Conservation (phyloP, 2,329 filamentous ascomycete species). For the Monosporascus cannonballus region DNA sequence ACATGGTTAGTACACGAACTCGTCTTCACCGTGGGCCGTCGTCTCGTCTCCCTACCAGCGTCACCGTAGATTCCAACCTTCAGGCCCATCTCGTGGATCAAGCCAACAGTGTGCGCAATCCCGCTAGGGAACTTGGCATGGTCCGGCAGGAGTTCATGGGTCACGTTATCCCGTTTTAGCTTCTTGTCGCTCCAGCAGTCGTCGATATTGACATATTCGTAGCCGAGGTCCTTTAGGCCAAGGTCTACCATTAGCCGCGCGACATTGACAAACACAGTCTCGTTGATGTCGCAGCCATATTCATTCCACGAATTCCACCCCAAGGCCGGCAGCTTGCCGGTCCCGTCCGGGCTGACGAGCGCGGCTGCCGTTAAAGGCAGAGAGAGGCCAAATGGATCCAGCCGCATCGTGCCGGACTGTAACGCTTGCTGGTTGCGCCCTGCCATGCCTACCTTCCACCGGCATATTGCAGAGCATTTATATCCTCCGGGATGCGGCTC, state of each 20-base stretch:
- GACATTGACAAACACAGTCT: conserved; percentile 40
- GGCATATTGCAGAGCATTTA: no score
- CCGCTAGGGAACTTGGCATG: conserved; percentile 50
- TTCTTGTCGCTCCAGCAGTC: conserved; percentile 52
- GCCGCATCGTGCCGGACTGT: no score
- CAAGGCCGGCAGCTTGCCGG: conserved; percentile 30
- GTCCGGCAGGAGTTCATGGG: conserved; percentile 39
- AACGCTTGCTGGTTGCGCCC: no score
- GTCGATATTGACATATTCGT: conserved; percentile 55
- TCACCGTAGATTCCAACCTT: conserved; percentile 60
- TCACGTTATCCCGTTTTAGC: conserved; percentile 31
- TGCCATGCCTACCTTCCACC: no score
- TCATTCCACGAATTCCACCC: conserved; percentile 51
- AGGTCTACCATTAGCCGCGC: conserved; percentile 41
- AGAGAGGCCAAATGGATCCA: no score
- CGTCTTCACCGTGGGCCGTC: no score
- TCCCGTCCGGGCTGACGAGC: neutral
- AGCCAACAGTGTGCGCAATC: conserved; percentile 45
- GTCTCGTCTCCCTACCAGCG: conserved; percentile 30
- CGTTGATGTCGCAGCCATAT: conserved; percentile 44
- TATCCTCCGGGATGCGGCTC: no score
- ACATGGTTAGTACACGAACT: no score
- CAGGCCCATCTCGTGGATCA: conserved; percentile 50
- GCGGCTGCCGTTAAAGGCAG: neutral
- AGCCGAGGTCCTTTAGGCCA: conserved; percentile 47